A percentile compares a stretch with the other conserved stretches of the same genome.
Evolutionary conservation across 768 basidiomycete genomes (phyloP).

Genomic region (Pisolithus sp.): DNA sequence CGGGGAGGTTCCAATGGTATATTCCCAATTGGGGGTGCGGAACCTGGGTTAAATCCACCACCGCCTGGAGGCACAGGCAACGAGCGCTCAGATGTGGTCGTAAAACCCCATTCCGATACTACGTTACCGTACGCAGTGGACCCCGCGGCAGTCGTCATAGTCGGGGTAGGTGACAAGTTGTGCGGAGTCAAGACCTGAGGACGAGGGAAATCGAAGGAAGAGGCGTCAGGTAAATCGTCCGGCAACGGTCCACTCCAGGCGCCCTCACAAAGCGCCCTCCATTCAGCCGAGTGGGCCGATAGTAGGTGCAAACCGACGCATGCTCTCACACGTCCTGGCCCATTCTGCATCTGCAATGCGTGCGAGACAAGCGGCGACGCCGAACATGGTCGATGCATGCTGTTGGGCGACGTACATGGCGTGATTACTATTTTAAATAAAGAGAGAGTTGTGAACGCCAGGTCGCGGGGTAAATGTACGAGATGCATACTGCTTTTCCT

Average conservation of each 20-base stretch:
- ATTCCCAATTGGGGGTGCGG: conserved; percentile 1
- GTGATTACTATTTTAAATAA: conserved; percentile 50
- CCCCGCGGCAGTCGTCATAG: background rate
- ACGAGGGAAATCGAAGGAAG: background rate
- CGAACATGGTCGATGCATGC: conserved; percentile 52
- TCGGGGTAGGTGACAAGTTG: conserved; percentile 2
- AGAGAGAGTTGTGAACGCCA: background rate
- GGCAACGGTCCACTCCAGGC: conserved; percentile 51
- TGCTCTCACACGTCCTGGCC: conserved; percentile 63
- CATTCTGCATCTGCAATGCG: conserved; percentile 78
- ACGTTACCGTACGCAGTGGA: background rate
- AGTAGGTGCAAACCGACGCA: conserved; percentile 58
- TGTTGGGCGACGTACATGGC: conserved; percentile 53
- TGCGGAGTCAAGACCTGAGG: background rate
- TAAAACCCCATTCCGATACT: conserved; percentile 28
- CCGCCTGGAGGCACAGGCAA: conserved; percentile 18
- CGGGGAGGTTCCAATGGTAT: conserved; percentile 18
- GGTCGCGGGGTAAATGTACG: conserved; percentile 1
- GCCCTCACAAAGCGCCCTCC: conserved; percentile 70
- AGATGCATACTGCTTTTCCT: conserved; percentile 64
- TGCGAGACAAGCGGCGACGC: conserved; percentile 57
- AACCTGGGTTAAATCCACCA: conserved; percentile 7
- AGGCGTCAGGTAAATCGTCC: conserved; percentile 20
- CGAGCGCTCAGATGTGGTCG: conserved; percentile 11
- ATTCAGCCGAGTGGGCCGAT: conserved; percentile 70